Conservation (phyloP, 2,329 filamentous ascomycete species). For the Fusarium pseudoanthophilum region DNA sequence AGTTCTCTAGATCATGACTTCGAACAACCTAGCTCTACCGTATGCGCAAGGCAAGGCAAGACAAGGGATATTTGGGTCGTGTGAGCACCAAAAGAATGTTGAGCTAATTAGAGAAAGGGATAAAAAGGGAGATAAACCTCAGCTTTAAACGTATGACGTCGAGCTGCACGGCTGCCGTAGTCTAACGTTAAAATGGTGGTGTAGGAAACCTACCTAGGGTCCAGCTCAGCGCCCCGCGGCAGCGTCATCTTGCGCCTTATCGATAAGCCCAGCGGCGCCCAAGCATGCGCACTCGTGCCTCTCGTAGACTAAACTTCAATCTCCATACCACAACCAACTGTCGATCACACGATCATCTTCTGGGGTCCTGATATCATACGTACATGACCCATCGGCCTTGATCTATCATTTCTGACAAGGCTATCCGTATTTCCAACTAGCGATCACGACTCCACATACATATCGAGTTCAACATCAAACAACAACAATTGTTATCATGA, state of each 20-base stretch:
- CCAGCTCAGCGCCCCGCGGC: slow-evolving; percentile 21
- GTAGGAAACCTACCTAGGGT: slow-evolving; percentile 19
- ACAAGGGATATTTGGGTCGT: not conserved
- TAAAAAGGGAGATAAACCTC: slow-evolving; percentile 19
- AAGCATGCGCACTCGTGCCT: slow-evolving; percentile 34
- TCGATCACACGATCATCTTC: slow-evolving; percentile 5
- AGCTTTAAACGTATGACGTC: slow-evolving; percentile 32
- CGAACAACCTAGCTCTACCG: slow-evolving; percentile 27
- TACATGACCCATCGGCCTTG: not conserved
- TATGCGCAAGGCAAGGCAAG: not conserved
- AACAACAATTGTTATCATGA: slow-evolving; percentile 52
- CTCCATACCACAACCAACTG: slow-evolving; percentile 10
- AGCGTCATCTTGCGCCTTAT: slow-evolving; percentile 44
- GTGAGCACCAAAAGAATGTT: slow-evolving; percentile 26
- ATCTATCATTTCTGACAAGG: not conserved
- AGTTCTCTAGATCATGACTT: slow-evolving; percentile 51
- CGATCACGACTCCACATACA: not conserved
- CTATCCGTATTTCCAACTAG: not conserved
- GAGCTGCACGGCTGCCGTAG: slow-evolving; percentile 5
- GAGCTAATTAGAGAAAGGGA: slow-evolving; percentile 5
- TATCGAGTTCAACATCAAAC: slow-evolving; percentile 19
- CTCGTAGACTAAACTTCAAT: slow-evolving; percentile 24
- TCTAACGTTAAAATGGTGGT: slow-evolving; percentile 26
- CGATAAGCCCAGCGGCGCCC: slow-evolving; percentile 42
- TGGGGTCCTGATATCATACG: not conserved